Evolutionary conservation across 2,329 filamentous ascomycete genomes (phyloP), one percentile per base, ranked within the genome.

Genomic region (Colletotrichum lupini): DNA sequence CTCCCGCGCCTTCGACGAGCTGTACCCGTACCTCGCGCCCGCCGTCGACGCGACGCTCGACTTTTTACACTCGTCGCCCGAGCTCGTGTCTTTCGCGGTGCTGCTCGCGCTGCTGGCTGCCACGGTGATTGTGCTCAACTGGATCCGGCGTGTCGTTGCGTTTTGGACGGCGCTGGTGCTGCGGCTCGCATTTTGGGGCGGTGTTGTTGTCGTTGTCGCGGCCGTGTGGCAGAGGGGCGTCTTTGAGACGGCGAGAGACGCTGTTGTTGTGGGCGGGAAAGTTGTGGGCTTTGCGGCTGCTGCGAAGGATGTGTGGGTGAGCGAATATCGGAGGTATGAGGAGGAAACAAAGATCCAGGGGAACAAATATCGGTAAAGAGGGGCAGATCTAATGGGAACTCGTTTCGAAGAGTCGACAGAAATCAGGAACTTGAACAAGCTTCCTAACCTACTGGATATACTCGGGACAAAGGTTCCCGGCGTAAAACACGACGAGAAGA

Each of bases 131-230:
- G 80, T 95, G 69, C 85, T 97, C 75, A 88, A 92, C 80, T 92
- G 93, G 84, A 85, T 95, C 22, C 91, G 92, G 74, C 89, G 94
- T 73, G 84, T 94, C 24, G 86, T 97, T 71, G 85, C 95, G 79
- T 97, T 92, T 85, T 95, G 94, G 91, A 89, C 95, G 65, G 85
- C 89, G n/a, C 79, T 97, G 68, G 86, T 87, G 12, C 81, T 94
- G 75, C 84, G 88, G 28, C 76, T 95, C 55, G 81, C 89, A 1
- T 90, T 95, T 75, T 97, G 91, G 90, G 88, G 87, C 1, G 80
- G 84, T 2, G 76, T 95, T 2, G 83, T 87, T 5, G 85, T 87
- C 0, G 55, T 91, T 0, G 86, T 86, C 0, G 84, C 91, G 22
- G 86, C 88, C 73, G 85, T 92, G 4, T 93, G 88, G 81, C 91